A percentile compares a stretch with the other conserved stretches of the same genome.
phyloP scores from a whole-genome alignment of 441 rosid genomes.

The Flueggea neowawraea region DNA sequence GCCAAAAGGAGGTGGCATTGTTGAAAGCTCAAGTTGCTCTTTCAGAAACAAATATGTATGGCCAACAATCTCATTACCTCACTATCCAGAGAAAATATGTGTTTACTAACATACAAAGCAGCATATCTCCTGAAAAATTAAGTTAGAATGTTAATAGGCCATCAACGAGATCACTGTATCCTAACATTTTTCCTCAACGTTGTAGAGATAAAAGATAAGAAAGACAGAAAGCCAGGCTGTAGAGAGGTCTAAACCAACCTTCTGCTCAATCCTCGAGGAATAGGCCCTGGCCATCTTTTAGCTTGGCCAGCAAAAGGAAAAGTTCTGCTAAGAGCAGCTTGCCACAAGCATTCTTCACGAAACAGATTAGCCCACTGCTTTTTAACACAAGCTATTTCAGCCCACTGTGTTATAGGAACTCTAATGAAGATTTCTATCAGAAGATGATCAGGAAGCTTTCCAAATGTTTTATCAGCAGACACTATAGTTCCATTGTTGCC shows the following conservation, averaged over 20 bases:
- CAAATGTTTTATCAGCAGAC: slow-evolving; percentile 34
- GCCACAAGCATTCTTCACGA: slow-evolving; percentile 81
- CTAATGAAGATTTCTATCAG: slow-evolving; percentile 72
- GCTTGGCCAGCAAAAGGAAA: slow-evolving; percentile 53
- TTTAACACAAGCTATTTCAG: slow-evolving; percentile 50
- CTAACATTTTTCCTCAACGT: not conserved
- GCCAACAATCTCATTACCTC: slow-evolving; percentile 75
- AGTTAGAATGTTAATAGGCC: not conserved
- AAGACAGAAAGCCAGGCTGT: no score
- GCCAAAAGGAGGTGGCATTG: slow-evolving; percentile 55
- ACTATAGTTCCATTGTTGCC: slow-evolving; percentile 20
- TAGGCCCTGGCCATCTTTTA: slow-evolving; percentile 83
- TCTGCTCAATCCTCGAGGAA: slow-evolving; percentile 62
- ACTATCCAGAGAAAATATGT: slow-evolving; percentile 47
- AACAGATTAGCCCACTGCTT: slow-evolving; percentile 73
- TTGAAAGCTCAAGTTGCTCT: slow-evolving; percentile 74
- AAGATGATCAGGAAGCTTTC: slow-evolving; percentile 73
- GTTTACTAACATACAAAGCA: slow-evolving; percentile 65
- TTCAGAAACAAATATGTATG: slow-evolving; percentile 77
- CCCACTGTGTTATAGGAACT: slow-evolving; percentile 66
- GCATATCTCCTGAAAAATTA: slow-evolving; percentile 60
- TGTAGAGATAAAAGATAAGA: no score
- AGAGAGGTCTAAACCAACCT: slow-evolving; percentile 44
- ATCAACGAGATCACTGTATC: no score
- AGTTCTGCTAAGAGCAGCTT: slow-evolving; percentile 56